Base-by-base conservation (phyloP, 306 rosid species). In the Heteromeles arbutifolia region DNA sequence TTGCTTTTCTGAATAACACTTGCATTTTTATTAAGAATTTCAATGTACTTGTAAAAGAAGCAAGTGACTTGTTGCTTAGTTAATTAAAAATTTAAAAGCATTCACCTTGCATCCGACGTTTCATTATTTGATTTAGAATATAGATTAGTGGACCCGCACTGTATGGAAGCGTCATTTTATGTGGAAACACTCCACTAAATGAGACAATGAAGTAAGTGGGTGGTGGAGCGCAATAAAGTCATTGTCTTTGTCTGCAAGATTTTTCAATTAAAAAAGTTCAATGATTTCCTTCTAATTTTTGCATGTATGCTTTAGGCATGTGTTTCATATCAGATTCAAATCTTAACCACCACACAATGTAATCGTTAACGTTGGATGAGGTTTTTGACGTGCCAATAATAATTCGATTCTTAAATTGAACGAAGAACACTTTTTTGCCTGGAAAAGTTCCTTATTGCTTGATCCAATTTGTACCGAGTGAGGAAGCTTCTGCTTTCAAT, bases 151-250 rank as follows among this genome's bases (percentile, higher is more conserved):
- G 89, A 59, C 77, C 82, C 53, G 63, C 10, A 41, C 25, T 7
- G 29, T 37, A 24, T 77, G 65, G 77, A 69, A 81, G 76, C 67
- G 63, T 61, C 57, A 52, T 52, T 9, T 41, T 41, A 9, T 2
- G 12, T 41, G 44, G 44, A 41, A 41, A 41, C 44, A 41, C 22
- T 74, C 31, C 59, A 21, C 4, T 53, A 37, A 53, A 67, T 67
- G 78, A 44, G 86, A 81, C 80, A 81, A 69, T 71, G 80, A 45
- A 54, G 58, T 78, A 64, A 66, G 69, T 85, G 57, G n/a, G 57
- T 17, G 56, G 65, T 75, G 74, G 58, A 64, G 67, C 80, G 26
- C 72, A 53, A 76, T 28, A 25, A 75, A 70, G 76, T 72, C 75
- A 56, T 31, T 54, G 66, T 34, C 53, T 11, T 31, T 32, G 66